A percentile compares a stretch with the other conserved stretches of the same genome.
Evolutionary conservation across 2,329 filamentous ascomycete species (phyloP).

Genomic region (Fusarium sacchari): DNA sequence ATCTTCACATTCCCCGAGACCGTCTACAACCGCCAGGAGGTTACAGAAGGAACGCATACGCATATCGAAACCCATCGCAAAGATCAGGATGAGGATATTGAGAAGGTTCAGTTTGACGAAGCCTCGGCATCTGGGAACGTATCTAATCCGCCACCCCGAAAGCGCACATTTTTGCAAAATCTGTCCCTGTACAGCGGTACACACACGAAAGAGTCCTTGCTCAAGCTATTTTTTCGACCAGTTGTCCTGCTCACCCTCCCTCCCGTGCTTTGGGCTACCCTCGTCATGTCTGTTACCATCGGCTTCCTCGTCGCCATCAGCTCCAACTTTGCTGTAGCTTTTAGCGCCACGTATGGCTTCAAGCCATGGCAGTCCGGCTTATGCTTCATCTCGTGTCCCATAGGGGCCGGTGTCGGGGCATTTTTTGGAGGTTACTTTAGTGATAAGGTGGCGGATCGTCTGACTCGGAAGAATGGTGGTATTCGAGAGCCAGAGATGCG

Average conservation of each 20-base stretch:
- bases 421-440: conserved; percentile 59
- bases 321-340: conserved; percentile 61
- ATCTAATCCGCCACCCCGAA: not conserved
- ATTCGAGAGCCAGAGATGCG: conserved; percentile 70
- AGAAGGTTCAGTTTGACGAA: not conserved
- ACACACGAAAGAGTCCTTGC: conserved; percentile 58
- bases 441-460: conserved; percentile 58
- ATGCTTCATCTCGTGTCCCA: conserved; percentile 59
- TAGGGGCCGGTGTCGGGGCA: conserved; percentile 57
- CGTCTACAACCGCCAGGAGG: not conserved
- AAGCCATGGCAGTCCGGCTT: conserved; percentile 59
- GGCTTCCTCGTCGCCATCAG: conserved; percentile 66
- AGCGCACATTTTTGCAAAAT: conserved; percentile 19
- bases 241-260: conserved; percentile 61
- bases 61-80: not conserved
- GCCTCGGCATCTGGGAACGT: not conserved
- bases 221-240: conserved; percentile 60
- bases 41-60: not conserved
- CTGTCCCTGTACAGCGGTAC: conserved; percentile 54
- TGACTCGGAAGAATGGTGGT: conserved; percentile 63
- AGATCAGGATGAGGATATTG: not conserved
- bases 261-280: conserved; percentile 64
- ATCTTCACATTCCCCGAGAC: conserved; percentile 66
- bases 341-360: conserved; percentile 54
- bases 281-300: conserved; percentile 64